Evolutionary conservation across 345 rosid species (phyloP).

Genomic region (Gossypium raimondii): DNA sequence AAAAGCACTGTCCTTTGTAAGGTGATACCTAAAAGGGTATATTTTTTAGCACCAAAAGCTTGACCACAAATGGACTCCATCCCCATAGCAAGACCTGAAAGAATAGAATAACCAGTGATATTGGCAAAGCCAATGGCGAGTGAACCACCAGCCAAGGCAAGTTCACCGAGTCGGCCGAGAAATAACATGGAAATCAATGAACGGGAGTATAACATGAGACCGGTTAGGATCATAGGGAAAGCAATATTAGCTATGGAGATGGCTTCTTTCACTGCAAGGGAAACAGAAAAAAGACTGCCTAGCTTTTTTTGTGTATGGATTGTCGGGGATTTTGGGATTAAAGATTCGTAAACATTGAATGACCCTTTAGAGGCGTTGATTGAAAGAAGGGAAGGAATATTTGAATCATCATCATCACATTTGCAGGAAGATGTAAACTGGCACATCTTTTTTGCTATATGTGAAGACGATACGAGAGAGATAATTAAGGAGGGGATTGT

Average conservation of each 20-base stretch:
- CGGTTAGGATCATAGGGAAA: slow-evolving; percentile 64
- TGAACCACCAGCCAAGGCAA: slow-evolving; percentile 77
- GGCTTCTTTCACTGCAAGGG: slow-evolving; percentile 40
- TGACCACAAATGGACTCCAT: slow-evolving; percentile 93
- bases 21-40: slow-evolving; percentile 49
- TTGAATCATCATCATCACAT: not conserved
- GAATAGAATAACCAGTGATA: slow-evolving; percentile 83
- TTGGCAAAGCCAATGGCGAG: slow-evolving; percentile 85
- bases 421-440: slow-evolving; percentile 5
- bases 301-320: slow-evolving; percentile 2
- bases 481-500: not conserved
- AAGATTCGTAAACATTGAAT: slow-evolving; percentile 11
- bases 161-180: slow-evolving; percentile 69
- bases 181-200: slow-evolving; percentile 80
- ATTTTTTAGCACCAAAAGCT: slow-evolving; percentile 72
- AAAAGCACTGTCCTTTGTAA: slow-evolving; percentile 61
- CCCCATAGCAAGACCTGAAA: slow-evolving; percentile 85
- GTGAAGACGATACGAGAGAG: not conserved
- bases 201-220: slow-evolving; percentile 71
- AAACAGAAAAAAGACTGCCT: slow-evolving; percentile 12
- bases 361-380: slow-evolving; percentile 1
- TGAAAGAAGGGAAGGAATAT: slow-evolving; percentile 7
- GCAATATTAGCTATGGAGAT: slow-evolving; percentile 51
- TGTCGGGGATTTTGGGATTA: slow-evolving; percentile 15
- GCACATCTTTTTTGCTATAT: not conserved